Evolutionary conservation across 345 rosid genomes (phyloP).

Genomic region (Syzygium aqueum): DNA sequence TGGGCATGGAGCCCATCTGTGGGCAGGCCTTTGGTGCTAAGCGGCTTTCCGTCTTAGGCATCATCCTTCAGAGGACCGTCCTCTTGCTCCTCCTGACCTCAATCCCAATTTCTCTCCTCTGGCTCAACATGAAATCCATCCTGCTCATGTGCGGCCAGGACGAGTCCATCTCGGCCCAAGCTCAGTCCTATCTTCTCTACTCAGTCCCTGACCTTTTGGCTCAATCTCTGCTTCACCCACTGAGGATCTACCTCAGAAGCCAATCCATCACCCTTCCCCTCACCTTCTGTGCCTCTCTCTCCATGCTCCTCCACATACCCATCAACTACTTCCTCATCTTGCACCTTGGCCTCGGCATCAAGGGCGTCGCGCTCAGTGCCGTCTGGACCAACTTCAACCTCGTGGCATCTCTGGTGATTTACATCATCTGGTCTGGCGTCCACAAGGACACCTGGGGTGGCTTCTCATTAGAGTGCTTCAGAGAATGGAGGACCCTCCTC

Average conservation of each 20-base stretch:
- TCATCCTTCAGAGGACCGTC: conserved; percentile 27
- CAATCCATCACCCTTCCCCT: conserved; percentile 23
- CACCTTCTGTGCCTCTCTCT: conserved; percentile 7
- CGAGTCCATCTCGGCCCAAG: conserved; percentile 18
- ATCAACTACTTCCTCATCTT: conserved; percentile 18
- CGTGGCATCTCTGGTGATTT: conserved; percentile 17
- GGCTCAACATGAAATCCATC: conserved; percentile 27
- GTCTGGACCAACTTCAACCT: conserved; percentile 28
- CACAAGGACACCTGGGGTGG: conserved; percentile 24
- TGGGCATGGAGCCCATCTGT: conserved; percentile 42
- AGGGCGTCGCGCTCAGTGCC: conserved; percentile 28
- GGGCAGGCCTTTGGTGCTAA: conserved; percentile 45
- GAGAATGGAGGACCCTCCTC: conserved; percentile 21
- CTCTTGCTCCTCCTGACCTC: conserved; percentile 27
- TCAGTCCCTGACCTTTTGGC: conserved; percentile 34
- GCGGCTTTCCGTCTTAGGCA: conserved; percentile 16
- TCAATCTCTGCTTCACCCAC: conserved; percentile 35
- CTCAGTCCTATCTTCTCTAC: conserved; percentile 22
- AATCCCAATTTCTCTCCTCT: conserved; percentile 26
- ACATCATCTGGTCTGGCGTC: conserved; percentile 14
- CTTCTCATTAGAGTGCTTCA: conserved; percentile 24
- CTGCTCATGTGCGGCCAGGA: conserved; percentile 33
- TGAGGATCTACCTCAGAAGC: conserved; percentile 30
- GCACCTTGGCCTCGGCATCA: conserved; percentile 24
- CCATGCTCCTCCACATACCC: conserved; percentile 16